phyloP scores from a whole-genome alignment of 192 early-diverging fungal species.

The Coemansia sp. region DNA sequence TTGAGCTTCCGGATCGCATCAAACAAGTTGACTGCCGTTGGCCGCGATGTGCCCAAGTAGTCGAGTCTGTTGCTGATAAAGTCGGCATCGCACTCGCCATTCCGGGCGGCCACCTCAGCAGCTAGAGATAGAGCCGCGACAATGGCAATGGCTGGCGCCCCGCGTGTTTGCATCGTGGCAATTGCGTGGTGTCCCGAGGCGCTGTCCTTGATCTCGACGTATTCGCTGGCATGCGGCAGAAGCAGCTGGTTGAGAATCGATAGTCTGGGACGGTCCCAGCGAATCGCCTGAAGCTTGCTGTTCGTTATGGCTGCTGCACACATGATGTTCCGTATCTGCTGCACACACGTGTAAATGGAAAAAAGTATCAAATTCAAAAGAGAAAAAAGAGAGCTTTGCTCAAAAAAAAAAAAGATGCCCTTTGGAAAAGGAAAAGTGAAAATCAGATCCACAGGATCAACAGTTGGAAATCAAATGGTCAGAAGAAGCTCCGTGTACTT shows the following conservation, averaged over 20 bases:
- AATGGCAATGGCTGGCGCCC: slow-evolving; percentile 97
- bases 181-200: slow-evolving; percentile 85
- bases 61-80: slow-evolving; percentile 67
- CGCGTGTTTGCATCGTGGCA: slow-evolving; percentile 89
- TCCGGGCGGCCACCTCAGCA: slow-evolving; percentile 60
- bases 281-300: slow-evolving; percentile 43
- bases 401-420: neutral
- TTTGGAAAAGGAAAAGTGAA: neutral
- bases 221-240: slow-evolving; percentile 82
- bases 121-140: slow-evolving; percentile 91
- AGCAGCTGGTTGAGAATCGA: slow-evolving; percentile 90
- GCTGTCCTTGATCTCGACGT: slow-evolving; percentile 65
- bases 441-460: neutral
- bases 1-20: slow-evolving; percentile 69
- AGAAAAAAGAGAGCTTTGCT: neutral
- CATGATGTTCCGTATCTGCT: neutral
- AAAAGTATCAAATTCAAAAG: neutral
- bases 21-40: slow-evolving; percentile 96
- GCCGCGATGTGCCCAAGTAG: slow-evolving; percentile 87
- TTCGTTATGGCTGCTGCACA: neutral
- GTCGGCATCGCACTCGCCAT: slow-evolving; percentile 13
- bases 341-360: neutral
- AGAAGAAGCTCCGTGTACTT: slow-evolving; percentile 95
- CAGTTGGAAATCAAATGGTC: slow-evolving; percentile 53
- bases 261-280: slow-evolving; percentile 57